Base-by-base conservation (phyloP, 352 stramenopile genomes). In the Globisporangium ultimum region DNA sequence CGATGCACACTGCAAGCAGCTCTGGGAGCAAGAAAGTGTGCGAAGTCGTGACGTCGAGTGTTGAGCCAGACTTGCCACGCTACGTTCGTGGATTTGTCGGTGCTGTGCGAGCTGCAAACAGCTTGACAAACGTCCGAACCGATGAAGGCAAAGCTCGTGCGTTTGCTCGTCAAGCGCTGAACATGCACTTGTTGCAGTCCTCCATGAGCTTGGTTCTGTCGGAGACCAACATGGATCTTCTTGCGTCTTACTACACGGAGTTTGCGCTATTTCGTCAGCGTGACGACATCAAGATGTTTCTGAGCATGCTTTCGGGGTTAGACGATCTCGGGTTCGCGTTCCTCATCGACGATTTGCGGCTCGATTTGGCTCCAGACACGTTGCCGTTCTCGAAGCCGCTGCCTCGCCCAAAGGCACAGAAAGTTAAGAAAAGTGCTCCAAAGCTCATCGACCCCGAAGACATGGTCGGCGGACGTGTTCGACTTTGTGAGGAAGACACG, bases 381-480 rank as follows among this genome's bases (percentile, higher is more conserved):
- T 66, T 92, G 55, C 84, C 84, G n/a, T 94, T 94, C 62, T 78
- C 72, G 46, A 82, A 74, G 18, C 80, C 79, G 3, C 66, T 89
- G 6, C 83, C 83, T 28, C 76, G 72, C 21, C 72, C 67, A 24
- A 70, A 65, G 46, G 64, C 74, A 0, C 74, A 71, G 28, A 89
- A 87, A 56, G 72, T 76, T 45, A 78, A 69, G 58, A 79, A 76
- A 50, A 57, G 70, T 20, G 76, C 78, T 15, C 82, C 81, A 3
- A 87, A 84, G 60, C 76, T 92, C 48, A 94, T 94, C 51, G 80
- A 92, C 45, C 81, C 85, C 0, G 80, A 94, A 48, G 85, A 92
- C 65, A 94, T 92, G 85, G 78, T 91, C 15, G 70, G 72, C 53
- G 82, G 82, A 4, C 78, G 80, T 15, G 82, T 94, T 22, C 74